A percentile compares a stretch with the other conserved stretches of the same genome.
These are phyloP conservation scores for Colletotrichum limetticola DNA, from an alignment of 2,329 filamentous ascomycete genomes.

Conservation along the genomic window DNA sequence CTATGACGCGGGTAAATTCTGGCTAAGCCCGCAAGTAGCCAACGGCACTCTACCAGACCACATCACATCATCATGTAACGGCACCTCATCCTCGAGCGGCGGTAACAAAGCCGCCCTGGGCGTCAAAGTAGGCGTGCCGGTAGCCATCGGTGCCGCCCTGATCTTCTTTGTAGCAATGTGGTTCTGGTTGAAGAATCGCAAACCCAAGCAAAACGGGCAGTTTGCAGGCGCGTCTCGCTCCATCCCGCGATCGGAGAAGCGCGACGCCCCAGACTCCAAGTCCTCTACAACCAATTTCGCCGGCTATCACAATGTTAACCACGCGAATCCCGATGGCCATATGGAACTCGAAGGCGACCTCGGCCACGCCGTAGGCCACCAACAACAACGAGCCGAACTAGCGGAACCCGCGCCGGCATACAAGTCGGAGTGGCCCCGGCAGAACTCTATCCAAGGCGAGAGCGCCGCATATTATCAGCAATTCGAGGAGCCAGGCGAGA, in stretches of 20 bases:
- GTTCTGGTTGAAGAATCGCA: slow-evolving; percentile 28
- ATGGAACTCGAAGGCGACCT: slow-evolving; percentile 31
- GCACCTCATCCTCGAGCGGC: neutral
- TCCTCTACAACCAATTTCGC: slow-evolving; percentile 26
- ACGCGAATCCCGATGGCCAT: slow-evolving; percentile 7
- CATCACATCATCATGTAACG: slow-evolving; percentile 27
- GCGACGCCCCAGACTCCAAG: slow-evolving; percentile 27
- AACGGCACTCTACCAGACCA: slow-evolving; percentile 27
- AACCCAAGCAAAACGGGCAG: neutral
- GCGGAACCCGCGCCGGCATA: slow-evolving; percentile 21
- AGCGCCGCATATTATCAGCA: slow-evolving; percentile 13
- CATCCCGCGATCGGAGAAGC: slow-evolving; percentile 30
- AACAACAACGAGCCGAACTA: slow-evolving; percentile 15
- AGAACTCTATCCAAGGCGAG: slow-evolving; percentile 26
- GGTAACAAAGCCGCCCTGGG: neutral
- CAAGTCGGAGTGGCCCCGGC: slow-evolving; percentile 27
- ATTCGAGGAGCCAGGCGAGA: slow-evolving; percentile 11
- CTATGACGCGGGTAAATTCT: slow-evolving; percentile 31
- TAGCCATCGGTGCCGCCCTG: slow-evolving; percentile 16
- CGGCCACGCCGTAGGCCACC: neutral
- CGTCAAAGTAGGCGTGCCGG: slow-evolving; percentile 22
- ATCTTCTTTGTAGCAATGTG: slow-evolving; percentile 8
- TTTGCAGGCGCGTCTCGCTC: neutral
- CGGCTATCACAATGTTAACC: slow-evolving; percentile 10
- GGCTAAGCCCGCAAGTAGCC: slow-evolving; percentile 33